Percentiles rank a stretch among this genome's conserved stretches.
phyloP scores from a whole-genome alignment of 192 early-diverging fungal species.

The Diversispora eburnea region DNA sequence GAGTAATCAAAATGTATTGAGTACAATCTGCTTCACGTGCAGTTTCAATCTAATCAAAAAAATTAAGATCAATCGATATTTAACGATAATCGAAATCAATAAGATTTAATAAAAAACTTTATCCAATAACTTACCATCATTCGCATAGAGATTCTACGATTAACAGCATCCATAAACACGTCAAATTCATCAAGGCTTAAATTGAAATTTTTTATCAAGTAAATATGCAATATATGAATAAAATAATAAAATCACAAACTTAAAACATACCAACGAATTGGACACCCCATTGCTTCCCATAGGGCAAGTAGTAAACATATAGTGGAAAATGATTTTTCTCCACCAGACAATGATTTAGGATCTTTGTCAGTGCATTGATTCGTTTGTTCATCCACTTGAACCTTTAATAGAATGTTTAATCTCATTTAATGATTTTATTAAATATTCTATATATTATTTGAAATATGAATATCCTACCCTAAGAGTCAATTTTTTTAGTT shows the following conservation, averaged over 20 bases:
- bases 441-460: background rate
- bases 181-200: slow-evolving; percentile 95
- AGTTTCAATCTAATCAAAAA: slow-evolving; percentile 55
- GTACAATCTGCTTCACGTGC: slow-evolving; percentile 64
- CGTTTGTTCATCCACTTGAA: slow-evolving; percentile 38
- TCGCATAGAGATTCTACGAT: slow-evolving; percentile 79
- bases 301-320: slow-evolving; percentile 89
- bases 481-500: slow-evolving; percentile 55
- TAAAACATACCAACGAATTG: slow-evolving; percentile 70
- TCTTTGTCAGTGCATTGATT: slow-evolving; percentile 66
- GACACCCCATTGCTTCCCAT: slow-evolving; percentile 89
- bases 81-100: background rate
- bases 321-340: slow-evolving; percentile 95
- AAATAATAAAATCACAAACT: background rate
- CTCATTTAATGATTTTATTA: background rate
- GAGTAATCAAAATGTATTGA: slow-evolving; percentile 97
- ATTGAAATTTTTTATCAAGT: background rate
- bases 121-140: slow-evolving; percentile 61
- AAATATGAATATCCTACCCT: slow-evolving; percentile 40
- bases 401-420: slow-evolving; percentile 28
- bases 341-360: slow-evolving; percentile 89
- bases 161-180: slow-evolving; percentile 99
- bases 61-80: background rate
- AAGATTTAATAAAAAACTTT: background rate
- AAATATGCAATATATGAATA: background rate